phyloP scores from a whole-genome alignment of 2,329 filamentous ascomycete genomes.

The Paraconiothyrium brasiliense region DNA sequence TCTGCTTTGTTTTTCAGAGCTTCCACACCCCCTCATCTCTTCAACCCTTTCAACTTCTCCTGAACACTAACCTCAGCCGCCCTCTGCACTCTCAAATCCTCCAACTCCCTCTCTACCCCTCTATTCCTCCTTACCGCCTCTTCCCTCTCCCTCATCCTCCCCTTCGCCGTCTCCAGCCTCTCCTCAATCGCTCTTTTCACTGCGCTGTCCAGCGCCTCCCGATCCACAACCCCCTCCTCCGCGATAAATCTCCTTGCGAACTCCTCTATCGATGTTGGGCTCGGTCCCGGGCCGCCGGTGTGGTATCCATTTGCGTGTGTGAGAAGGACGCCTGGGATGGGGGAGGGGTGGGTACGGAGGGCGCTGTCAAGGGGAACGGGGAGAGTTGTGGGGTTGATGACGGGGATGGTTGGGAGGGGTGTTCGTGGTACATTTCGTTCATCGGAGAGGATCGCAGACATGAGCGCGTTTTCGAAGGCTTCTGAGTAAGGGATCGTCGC shows the following conservation, averaged over 20 bases:
- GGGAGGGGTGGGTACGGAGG: constrained; percentile 53
- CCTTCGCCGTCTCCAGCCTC: constrained; percentile 49
- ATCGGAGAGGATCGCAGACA: constrained; percentile 51
- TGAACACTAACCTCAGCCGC: constrained; percentile 56
- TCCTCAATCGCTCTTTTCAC: constrained; percentile 44
- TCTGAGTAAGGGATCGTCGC: constrained; percentile 56
- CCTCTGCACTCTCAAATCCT: constrained; percentile 55
- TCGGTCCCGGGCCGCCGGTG: constrained; percentile 58
- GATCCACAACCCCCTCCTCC: constrained; percentile 47
- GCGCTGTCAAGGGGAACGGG: constrained; percentile 55
- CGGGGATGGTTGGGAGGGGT: constrained; percentile 38
- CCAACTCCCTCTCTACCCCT: constrained; percentile 54
- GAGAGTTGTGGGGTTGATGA: constrained; percentile 46
- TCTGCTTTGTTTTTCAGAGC: constrained; percentile 28
- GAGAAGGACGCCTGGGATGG: constrained; percentile 55
- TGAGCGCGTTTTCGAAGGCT: constrained; percentile 56
- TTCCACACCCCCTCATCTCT: constrained; percentile 46
- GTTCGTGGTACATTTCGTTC: constrained; percentile 31
- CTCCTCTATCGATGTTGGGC: constrained; percentile 41
- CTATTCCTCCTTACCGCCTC: constrained; percentile 53
- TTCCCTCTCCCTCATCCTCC: constrained; percentile 51
- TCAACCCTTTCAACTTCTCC: constrained; percentile 47
- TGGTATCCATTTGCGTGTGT: constrained; percentile 59
- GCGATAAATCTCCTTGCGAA: constrained; percentile 54
- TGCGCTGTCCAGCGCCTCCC: constrained; percentile 46